A percentile compares a stretch with the other conserved stretches of the same genome.
Conservation (phyloP, 139 green algal genomes). For the Mychonastes homosphaera region DNA sequence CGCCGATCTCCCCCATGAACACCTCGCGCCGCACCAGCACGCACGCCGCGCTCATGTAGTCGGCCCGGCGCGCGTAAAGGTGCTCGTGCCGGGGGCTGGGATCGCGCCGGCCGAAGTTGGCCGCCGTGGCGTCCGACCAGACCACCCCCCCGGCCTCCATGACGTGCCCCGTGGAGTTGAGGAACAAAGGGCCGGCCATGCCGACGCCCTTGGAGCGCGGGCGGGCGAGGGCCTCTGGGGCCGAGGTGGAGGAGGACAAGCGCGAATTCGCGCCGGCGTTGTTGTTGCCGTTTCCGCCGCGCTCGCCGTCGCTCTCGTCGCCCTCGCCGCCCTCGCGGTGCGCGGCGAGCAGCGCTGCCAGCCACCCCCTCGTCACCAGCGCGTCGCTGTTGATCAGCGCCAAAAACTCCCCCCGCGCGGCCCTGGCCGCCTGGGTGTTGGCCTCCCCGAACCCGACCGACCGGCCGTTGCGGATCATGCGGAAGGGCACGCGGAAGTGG, state of each 20-base stretch:
- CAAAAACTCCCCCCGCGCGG: no score
- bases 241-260: no score
- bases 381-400: slow-evolving; percentile 9
- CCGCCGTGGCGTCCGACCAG: slow-evolving; percentile 13
- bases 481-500: no score
- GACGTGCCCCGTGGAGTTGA: slow-evolving; percentile 5
- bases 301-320: no score
- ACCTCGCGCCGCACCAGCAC: neutral
- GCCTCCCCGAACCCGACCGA: no score
- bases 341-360: neutral
- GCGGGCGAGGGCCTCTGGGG: no score
- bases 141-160: slow-evolving; percentile 19
- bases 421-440: no score
- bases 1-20: slow-evolving; percentile 14
- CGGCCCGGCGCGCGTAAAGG: slow-evolving; percentile 1
- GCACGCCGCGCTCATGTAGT: slow-evolving; percentile 27
- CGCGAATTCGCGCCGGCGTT: no score
- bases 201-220: slow-evolving; percentile 1
- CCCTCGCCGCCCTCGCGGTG: no score
- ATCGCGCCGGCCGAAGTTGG: slow-evolving; percentile 8
- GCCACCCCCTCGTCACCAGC: neutral
- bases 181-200: slow-evolving; percentile 19
- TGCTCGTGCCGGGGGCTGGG: neutral
- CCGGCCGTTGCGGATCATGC: no score
- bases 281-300: no score